Base-by-base conservation (phyloP, 1,284 basidiomycete species). In the Schizophyllum amplum region DNA sequence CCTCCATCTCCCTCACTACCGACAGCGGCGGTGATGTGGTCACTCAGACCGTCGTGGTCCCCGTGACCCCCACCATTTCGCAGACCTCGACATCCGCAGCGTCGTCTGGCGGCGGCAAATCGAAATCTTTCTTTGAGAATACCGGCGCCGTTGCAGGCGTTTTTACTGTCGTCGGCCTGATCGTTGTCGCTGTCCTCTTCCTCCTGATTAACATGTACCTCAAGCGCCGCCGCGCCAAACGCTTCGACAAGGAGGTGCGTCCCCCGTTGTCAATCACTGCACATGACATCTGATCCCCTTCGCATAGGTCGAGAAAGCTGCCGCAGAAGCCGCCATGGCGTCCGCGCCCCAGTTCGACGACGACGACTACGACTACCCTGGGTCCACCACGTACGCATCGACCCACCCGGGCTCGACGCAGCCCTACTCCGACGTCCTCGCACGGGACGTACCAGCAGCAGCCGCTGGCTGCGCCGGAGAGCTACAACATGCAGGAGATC, bases 101-200 rank as follows among this genome's bases (percentile, higher is more conserved):
- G 48, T 11, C 48, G n/a, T 53, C 51, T 25, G 20, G 11, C 22
- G 24, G 48, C 48, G 48, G 22, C 20, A 9, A 24, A 11, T 9
- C 25, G 11, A 20, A 1, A 55, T 74, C 75, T 21, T 77, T 77
- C 67, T 72, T 75, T 61, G 58, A 70, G 23, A 76, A 77, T 66
- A 75, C 64, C 51, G 74, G 71, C 47, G 75, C 73, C 4, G 70
- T 76, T 20, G 75, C 73, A 0, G 75, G 72, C 46, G 71, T 73
- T 7, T 76, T 76, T 65, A 68, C 73, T 47, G 71, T 71, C 52
- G 72, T 73, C 51, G 74, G 74, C 24, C 54, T 77, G 25, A 60
- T 73, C 20, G 70, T 50, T 2, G 59, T 71, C 55, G 66, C 68
- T 22, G 24, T 72, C 55, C 42, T 69, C 57, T 59, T 75, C 53